Evolutionary conservation across 805 yeast species (phyloP).

Genomic region (Sungouiozyma intestinalis): DNA sequence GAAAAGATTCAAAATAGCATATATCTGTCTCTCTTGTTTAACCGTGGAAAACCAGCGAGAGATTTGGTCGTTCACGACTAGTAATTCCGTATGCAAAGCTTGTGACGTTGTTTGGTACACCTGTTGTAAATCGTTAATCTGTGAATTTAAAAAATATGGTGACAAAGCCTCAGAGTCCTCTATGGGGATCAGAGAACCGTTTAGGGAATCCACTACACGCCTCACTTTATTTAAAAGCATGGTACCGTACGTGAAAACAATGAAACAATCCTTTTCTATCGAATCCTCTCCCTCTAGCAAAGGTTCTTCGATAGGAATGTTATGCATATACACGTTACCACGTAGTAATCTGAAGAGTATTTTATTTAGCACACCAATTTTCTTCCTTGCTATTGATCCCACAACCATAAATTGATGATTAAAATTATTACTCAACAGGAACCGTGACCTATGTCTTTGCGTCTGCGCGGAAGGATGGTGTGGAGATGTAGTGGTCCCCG

Average conservation of each 20-base stretch:
- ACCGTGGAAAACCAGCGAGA: conserved; percentile 61
- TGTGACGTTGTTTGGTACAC: conserved; percentile 55
- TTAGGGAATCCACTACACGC: conserved; percentile 82
- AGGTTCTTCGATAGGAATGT: conserved; percentile 60
- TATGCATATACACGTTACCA: conserved; percentile 77
- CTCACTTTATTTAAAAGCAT: conserved; percentile 60
- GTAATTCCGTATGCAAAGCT: conserved; percentile 66
- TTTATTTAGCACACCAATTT: conserved; percentile 61
- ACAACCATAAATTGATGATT: conserved; percentile 33
- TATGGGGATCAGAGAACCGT: conserved; percentile 47
- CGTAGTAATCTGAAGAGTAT: conserved; percentile 88
- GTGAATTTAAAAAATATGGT: conserved; percentile 33
- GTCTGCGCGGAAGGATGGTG: too few relatives aligned
- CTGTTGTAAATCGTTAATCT: conserved; percentile 45
- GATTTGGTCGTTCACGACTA: conserved; percentile 65
- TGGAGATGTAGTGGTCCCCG: not conserved
- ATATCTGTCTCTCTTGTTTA: conserved; percentile 75
- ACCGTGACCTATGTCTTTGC: conserved; percentile 18
- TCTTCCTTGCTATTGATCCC: conserved; percentile 72
- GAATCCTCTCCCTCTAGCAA: conserved; percentile 47
- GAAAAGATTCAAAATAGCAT: conserved; percentile 63
- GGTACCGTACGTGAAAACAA: conserved; percentile 87
- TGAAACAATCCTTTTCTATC: conserved; percentile 70
- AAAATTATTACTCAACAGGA: conserved; percentile 2
- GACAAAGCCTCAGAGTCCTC: conserved; percentile 37